These are phyloP conservation scores for Eucalyptus camaldulensis DNA, from an alignment of 345 rosid species.

Conservation along the genomic window DNA sequence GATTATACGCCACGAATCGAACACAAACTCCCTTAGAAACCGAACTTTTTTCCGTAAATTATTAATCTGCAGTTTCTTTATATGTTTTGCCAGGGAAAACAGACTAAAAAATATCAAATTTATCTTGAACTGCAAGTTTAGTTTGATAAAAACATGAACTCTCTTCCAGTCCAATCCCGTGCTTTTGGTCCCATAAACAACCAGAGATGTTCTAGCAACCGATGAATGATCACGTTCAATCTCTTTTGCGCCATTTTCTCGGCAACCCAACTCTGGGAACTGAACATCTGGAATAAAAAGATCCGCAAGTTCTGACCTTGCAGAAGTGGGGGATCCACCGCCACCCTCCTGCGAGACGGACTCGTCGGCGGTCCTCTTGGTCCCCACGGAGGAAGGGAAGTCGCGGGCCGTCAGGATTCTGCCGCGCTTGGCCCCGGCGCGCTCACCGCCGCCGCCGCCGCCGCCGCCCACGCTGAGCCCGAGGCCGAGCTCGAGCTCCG, in stretches of 20 bases:
- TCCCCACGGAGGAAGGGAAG: not conserved
- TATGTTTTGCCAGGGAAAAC: not conserved
- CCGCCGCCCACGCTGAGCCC: conserved; percentile 62
- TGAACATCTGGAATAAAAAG: not conserved
- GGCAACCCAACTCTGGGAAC: not conserved
- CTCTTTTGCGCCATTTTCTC: not conserved
- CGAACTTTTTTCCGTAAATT: not conserved
- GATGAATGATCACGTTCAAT: not conserved
- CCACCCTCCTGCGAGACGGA: not conserved
- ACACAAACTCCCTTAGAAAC: not conserved
- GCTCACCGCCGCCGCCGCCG: conserved; percentile 28
- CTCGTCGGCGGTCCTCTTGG: not conserved
- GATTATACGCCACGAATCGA: not conserved
- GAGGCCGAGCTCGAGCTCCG: conserved; percentile 5
- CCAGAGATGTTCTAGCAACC: not conserved
- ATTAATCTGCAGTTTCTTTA: not conserved
- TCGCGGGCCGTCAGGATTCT: conserved; percentile 54
- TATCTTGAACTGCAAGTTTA: not conserved
- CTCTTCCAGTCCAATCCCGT: not conserved
- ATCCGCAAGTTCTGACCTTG: not conserved
- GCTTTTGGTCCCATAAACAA: too few species aligned
- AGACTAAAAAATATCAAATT: not conserved
- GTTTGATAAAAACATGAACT: not conserved
- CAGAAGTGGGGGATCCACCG: not conserved
- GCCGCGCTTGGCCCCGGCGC: conserved; percentile 38